These are phyloP conservation scores for Avena eriantha DNA, from an alignment of 176 grass and related monocot species.

Conservation along the genomic window DNA sequence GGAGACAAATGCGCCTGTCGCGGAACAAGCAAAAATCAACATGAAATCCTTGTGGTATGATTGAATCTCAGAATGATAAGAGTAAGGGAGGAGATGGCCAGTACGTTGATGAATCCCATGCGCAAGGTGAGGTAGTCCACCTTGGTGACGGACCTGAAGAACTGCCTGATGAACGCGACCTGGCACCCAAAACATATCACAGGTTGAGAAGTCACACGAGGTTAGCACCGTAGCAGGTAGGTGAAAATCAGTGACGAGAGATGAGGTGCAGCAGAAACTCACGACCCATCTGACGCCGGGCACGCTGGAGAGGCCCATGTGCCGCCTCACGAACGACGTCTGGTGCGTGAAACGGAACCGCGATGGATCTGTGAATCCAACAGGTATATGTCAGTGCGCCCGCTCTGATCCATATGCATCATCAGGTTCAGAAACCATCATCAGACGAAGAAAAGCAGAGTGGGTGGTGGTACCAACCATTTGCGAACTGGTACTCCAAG, in stretches of 20 bases:
- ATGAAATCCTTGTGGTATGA: background rate
- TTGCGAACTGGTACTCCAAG: slow-evolving; percentile 76
- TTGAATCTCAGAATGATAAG: background rate
- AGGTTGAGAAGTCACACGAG: background rate
- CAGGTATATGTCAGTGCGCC: too few relatives aligned
- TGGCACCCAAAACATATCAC: slow-evolving; percentile 4
- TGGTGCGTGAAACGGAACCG: slow-evolving; percentile 83
- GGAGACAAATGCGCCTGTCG: slow-evolving; percentile 71
- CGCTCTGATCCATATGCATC: too few relatives aligned
- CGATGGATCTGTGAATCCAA: slow-evolving; percentile 46
- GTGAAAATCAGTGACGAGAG: background rate
- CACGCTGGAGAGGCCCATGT: slow-evolving; percentile 58
- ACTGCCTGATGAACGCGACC: slow-evolving; percentile 92
- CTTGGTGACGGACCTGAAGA: slow-evolving; percentile 82
- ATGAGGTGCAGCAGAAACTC: slow-evolving; percentile 20
- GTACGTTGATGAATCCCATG: slow-evolving; percentile 88
- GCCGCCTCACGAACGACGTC: slow-evolving; percentile 76
- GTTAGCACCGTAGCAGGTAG: background rate
- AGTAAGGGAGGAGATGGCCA: background rate
- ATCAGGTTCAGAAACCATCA: too few relatives aligned
- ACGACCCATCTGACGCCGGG: slow-evolving; percentile 64
- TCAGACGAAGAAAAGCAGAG: too few relatives aligned
- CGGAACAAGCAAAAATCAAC: background rate
- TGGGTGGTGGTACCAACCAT: slow-evolving; percentile 31
- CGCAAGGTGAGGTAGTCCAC: slow-evolving; percentile 88